phyloP scores from a whole-genome alignment of 2,329 filamentous ascomycete species.

The Magnaporthiopsis poae region DNA sequence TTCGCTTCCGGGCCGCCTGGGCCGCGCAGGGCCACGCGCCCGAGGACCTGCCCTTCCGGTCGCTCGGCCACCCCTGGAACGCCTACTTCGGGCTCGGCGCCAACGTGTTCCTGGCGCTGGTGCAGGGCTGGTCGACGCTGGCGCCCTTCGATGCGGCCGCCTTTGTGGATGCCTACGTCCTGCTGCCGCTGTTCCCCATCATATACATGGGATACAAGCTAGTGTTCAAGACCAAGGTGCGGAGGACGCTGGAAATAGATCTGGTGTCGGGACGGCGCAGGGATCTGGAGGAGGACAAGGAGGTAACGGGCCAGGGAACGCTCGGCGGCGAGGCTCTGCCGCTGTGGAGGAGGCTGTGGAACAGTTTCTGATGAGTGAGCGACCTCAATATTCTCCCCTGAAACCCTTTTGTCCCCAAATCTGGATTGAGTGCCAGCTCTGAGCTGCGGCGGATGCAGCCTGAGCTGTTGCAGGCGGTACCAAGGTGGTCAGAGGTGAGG shows the following conservation, averaged over 20 bases:
- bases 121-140: constrained; percentile 53
- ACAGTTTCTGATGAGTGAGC: constrained; percentile 25
- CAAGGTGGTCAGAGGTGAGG: too few species aligned
- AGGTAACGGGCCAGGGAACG: constrained; percentile 19
- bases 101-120: constrained; percentile 49
- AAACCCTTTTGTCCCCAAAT: too few species aligned
- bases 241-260: constrained; percentile 43
- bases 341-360: constrained; percentile 35
- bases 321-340: constrained; percentile 17
- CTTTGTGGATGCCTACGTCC: constrained; percentile 56
- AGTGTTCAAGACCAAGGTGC: constrained; percentile 41
- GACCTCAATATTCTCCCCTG: too few species aligned
- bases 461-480: too few species aligned
- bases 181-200: constrained; percentile 48
- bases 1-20: constrained; percentile 61
- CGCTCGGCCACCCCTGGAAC: constrained; percentile 45
- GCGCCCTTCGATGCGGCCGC: constrained; percentile 46
- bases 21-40: constrained; percentile 43
- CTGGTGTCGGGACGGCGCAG: constrained; percentile 44
- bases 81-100: constrained; percentile 49
- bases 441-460: too few species aligned
- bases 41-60: constrained; percentile 45
- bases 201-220: constrained; percentile 49
- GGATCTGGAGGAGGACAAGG: constrained; percentile 40
- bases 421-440: too few species aligned